These are phyloP conservation scores for Candida ficus DNA, from an alignment of 805 yeast species.

Conservation along the genomic window DNA sequence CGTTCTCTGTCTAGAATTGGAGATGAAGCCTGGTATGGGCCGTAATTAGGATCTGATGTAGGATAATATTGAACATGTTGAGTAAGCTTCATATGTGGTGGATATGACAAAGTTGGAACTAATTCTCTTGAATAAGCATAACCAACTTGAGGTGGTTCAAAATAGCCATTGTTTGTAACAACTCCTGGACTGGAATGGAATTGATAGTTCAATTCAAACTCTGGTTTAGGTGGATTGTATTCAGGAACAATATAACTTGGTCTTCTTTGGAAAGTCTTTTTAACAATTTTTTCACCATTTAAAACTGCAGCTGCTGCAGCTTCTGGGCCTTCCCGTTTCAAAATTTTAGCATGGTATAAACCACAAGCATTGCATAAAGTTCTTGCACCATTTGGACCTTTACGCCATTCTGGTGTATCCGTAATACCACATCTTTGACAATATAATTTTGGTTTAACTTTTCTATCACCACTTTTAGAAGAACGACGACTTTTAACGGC, in stretches of 20 bases:
- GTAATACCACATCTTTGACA: conserved; percentile 44
- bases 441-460: conserved; percentile 8
- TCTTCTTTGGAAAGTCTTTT: conserved; percentile 7
- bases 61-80: background rate
- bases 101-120: background rate
- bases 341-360: conserved; percentile 61
- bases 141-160: background rate
- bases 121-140: background rate
- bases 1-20: background rate
- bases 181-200: background rate
- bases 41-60: background rate
- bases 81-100: background rate
- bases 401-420: conserved; percentile 77
- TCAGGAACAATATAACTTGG: background rate
- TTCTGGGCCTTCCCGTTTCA: conserved; percentile 36
- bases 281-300: conserved; percentile 8
- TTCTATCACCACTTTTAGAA: conserved; percentile 2
- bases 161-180: no score
- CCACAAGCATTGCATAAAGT: conserved; percentile 68
- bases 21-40: background rate
- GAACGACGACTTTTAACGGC: background rate
- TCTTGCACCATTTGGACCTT: conserved; percentile 71
- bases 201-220: background rate
- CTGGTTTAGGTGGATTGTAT: background rate
- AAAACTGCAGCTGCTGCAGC: conserved; percentile 24